Evolutionary conservation across 371 early-diverging fungal genomes (phyloP).

Genomic region (Actinomortierella ambigua): DNA sequence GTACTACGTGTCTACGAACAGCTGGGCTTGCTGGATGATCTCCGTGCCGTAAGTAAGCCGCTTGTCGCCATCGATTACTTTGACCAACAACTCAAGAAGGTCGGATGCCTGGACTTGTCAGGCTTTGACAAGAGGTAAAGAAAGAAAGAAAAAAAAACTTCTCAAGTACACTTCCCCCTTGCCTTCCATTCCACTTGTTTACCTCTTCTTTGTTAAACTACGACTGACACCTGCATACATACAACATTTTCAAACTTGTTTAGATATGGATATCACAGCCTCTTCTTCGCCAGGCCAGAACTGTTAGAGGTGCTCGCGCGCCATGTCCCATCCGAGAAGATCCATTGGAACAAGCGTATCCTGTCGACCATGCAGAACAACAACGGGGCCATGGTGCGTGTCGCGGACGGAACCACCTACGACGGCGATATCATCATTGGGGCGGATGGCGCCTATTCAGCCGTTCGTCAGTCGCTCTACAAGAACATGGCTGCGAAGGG

Average conservation of each 20-base stretch:
- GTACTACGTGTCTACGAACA: conserved; percentile 39
- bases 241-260: too few species aligned
- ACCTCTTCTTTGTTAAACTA: too few species aligned
- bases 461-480: conserved; percentile 23
- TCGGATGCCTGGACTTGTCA: conserved; percentile 8
- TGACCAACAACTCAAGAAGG: conserved; percentile 16
- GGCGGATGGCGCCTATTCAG: conserved; percentile 23
- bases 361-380: conserved; percentile 1
- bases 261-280: conserved; percentile 34
- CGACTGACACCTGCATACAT: too few species aligned
- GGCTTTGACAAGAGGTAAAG: too few species aligned
- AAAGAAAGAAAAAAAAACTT: too few species aligned
- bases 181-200: too few species aligned
- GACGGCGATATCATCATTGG: conserved; percentile 29
- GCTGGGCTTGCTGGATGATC: conserved; percentile 18
- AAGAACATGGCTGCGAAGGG: conserved; percentile 23
- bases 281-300: conserved; percentile 23
- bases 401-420: conserved; percentile 21
- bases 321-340: conserved; percentile 2
- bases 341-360: conserved; percentile 10
- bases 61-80: conserved; percentile 16
- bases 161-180: conserved; percentile 1
- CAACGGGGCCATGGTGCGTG: conserved; percentile 10
- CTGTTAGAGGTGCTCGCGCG: conserved; percentile 7
- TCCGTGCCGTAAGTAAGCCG: conserved; percentile 25